A percentile compares a stretch with the other conserved stretches of the same genome.
Conservation (phyloP, 257 asterid genomes). For the Solanum chilense region DNA sequence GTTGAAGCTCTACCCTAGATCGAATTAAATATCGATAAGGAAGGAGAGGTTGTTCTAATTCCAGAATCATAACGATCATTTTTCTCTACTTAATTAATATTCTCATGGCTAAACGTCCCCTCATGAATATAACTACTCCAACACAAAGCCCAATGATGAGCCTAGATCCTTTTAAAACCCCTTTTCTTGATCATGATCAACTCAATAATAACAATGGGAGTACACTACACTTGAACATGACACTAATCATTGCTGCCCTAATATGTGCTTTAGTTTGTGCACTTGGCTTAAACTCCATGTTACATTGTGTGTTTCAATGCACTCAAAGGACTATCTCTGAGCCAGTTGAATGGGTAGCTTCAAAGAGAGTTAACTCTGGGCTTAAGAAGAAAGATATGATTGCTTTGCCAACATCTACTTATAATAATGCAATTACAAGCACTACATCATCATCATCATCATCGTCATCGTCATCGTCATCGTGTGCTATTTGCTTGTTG, state of each 20-base stretch:
- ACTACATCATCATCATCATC: not conserved
- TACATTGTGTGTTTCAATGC: slow-evolving; percentile 14
- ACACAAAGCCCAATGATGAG: slow-evolving; percentile 1
- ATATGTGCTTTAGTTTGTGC: slow-evolving; percentile 17
- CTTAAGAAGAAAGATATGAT: slow-evolving; percentile 13
- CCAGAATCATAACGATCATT: not conserved
- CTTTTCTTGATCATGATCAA: not conserved
- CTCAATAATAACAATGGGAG: not conserved
- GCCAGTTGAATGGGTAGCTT: slow-evolving; percentile 13
- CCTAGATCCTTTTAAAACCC: not conserved
- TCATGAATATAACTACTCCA: not conserved
- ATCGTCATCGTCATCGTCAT: not conserved
- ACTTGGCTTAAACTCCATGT: slow-evolving; percentile 15
- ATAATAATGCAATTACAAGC: not conserved
- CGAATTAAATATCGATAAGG: not conserved
- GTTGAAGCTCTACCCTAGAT: not conserved
- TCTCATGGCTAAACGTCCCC: slow-evolving; percentile 4
- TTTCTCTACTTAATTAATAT: not conserved
- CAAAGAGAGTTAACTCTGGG: slow-evolving; percentile 10
- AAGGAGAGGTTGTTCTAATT: not conserved
- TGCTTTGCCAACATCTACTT: slow-evolving; percentile 10
- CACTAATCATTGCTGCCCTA: slow-evolving; percentile 17
- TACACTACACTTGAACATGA: slow-evolving; percentile 5
- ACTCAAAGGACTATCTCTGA: not conserved
- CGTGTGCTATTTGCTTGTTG: slow-evolving; percentile 17